Base-by-base conservation (phyloP, 495 filamentous ascomycete species). In the Copromyces sp. region DNA sequence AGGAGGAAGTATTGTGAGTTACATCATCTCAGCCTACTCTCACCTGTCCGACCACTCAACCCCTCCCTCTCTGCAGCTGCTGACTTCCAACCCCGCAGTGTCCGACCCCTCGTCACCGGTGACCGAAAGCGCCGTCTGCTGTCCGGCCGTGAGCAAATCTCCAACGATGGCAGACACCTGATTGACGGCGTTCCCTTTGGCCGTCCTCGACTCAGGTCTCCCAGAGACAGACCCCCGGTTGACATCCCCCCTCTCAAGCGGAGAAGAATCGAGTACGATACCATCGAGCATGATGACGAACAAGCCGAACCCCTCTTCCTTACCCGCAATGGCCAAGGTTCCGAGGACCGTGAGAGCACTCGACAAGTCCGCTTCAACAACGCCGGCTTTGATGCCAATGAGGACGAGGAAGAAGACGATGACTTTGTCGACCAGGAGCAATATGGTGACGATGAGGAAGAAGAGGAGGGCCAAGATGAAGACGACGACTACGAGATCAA, bases 101-200 rank as follows among this genome's bases (percentile, higher is more conserved):
- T 98, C 74, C 92, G 94, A 20, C 90, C 95, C 9, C 85, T 98
- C 35, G 86, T 91, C 73, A 88, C 89, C 24, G 85, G 87, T 47
- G 95, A 99, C 75, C 82, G 95, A 17, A 89, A 90, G 69, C 87
- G 89, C 35, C 86, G 95, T 70, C 90, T 88, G 69, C 79, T 97
- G 16, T 91, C 89, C 38, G 95, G 95, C 37, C 88, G 95, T 45
- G 84, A 91, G 75, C 95, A 98, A 78, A 97, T 98, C 37, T 89
- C 92, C 0, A 72, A 82, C 9, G 90, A 92, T 74, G 95, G 95
- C 32, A 91, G 86, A 77, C 95, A 94, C 80, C 85, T 99, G 16
- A 87, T 96, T 12, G 95, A 99, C 78, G 95, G 95, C 29, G 86
- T 97, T 24, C 86, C 95, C 2, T 98, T 97, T 78, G 95, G 95